Evolutionary conservation across 805 yeast species (phyloP).

Genomic region (Wickerhamomyces canadensis): DNA sequence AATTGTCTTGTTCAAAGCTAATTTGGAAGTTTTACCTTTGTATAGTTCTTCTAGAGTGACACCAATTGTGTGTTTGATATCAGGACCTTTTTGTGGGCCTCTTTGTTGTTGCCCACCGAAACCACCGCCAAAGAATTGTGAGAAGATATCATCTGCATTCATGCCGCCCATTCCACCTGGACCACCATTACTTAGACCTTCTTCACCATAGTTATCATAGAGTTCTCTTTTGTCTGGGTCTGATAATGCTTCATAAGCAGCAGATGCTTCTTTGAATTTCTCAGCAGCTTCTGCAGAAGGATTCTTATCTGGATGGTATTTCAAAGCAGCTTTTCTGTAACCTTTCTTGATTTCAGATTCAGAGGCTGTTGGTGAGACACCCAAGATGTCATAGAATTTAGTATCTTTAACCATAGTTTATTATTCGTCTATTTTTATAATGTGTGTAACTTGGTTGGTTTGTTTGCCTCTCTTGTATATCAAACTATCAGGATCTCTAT

Average conservation of each 20-base stretch:
- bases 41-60: constrained; percentile 90
- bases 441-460: too few relatives aligned
- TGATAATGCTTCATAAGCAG: constrained; percentile 83
- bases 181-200: constrained; percentile 81
- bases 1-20: constrained; percentile 89
- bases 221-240: constrained; percentile 85
- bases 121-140: constrained; percentile 86
- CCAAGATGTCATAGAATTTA: constrained; percentile 67
- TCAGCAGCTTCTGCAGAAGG: constrained; percentile 90
- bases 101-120: constrained; percentile 59
- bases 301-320: constrained; percentile 80
- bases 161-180: constrained; percentile 63
- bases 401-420: constrained; percentile 72
- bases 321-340: constrained; percentile 74
- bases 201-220: constrained; percentile 89
- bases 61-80: constrained; percentile 80
- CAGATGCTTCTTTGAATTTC: constrained; percentile 85
- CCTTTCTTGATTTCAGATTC: constrained; percentile 76
- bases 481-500: too few relatives aligned
- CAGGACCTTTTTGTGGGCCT: constrained; percentile 87
- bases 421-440: constrained; percentile 4
- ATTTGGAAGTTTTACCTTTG: constrained; percentile 89
- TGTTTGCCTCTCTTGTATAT: neutral
- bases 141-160: constrained; percentile 69
- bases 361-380: constrained; percentile 63